Conservation (phyloP, 139 green algal genomes). For the Picochlorum sp. region DNA sequence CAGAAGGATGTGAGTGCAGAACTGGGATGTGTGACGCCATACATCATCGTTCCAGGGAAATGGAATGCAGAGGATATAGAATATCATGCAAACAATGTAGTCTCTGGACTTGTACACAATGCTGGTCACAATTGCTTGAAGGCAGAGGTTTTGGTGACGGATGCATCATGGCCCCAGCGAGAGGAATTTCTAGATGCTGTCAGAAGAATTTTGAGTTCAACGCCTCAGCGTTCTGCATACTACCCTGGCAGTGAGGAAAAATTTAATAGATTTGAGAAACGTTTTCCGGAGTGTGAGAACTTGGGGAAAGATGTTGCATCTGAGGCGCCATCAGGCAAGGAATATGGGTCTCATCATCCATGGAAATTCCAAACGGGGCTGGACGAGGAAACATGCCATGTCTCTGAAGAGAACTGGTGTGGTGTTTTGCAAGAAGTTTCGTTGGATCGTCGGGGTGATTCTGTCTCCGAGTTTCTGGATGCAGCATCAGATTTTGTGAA, state of each 20-base stretch:
- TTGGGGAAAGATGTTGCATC: constrained; percentile 20
- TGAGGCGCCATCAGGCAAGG: constrained; percentile 1
- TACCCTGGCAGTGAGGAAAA: constrained; percentile 45
- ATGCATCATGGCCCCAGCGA: constrained; percentile 54
- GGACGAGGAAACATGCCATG: constrained; percentile 29
- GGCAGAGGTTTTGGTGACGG: constrained; percentile 65
- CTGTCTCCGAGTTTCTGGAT: constrained; percentile 43
- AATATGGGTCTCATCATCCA: constrained; percentile 14
- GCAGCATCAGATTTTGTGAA: constrained; percentile 54
- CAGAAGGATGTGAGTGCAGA: constrained; percentile 51
- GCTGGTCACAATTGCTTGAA: constrained; percentile 71
- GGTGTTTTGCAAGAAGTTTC: constrained; percentile 68
- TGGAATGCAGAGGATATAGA: constrained; percentile 57
- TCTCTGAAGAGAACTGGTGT: constrained; percentile 65
- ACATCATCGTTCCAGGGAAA: constrained; percentile 62
- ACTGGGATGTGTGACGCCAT: constrained; percentile 78
- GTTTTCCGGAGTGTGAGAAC: constrained; percentile 29
- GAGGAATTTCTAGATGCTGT: constrained; percentile 49
- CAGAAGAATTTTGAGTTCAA: constrained; percentile 20
- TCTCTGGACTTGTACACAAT: constrained; percentile 54
- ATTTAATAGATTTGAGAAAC: constrained; percentile 20
- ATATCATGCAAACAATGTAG: constrained; percentile 57
- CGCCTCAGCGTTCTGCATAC: constrained; percentile 36
- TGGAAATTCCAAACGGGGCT: constrained; percentile 42
- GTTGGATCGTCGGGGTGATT: constrained; percentile 28